A percentile compares a stretch with the other conserved stretches of the same genome.
These are phyloP conservation scores for Epichloe uncinata DNA, from an alignment of 2,329 filamentous ascomycete species.

Conservation along the genomic window DNA sequence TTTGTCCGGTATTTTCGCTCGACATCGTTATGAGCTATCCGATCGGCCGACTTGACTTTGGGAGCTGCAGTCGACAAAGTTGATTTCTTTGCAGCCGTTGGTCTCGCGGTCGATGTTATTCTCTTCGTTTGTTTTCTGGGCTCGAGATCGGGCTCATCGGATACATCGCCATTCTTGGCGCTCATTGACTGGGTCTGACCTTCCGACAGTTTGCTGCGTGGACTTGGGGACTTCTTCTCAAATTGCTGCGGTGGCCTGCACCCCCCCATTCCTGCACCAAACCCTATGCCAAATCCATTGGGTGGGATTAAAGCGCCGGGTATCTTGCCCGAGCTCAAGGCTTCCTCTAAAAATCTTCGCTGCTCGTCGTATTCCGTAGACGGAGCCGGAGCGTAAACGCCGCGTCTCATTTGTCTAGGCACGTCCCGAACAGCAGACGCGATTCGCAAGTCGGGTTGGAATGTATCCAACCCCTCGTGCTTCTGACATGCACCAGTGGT, in stretches of 20 bases:
- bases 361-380: constrained; percentile 28
- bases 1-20: constrained; percentile 49
- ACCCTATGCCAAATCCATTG: constrained; percentile 22
- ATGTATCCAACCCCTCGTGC: constrained; percentile 42
- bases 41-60: constrained; percentile 31
- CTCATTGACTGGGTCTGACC: not conserved
- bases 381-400: constrained; percentile 19
- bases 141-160: constrained; percentile 2
- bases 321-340: constrained; percentile 39
- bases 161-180: not conserved
- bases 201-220: not conserved
- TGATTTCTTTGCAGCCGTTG: constrained; percentile 1
- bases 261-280: constrained; percentile 24
- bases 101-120: not conserved
- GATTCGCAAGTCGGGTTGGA: constrained; percentile 35
- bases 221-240: not conserved
- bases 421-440: constrained; percentile 27
- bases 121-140: constrained; percentile 1
- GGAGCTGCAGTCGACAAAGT: constrained; percentile 14
- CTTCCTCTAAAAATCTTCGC: constrained; percentile 42
- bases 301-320: constrained; percentile 21
- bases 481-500: constrained; percentile 42
- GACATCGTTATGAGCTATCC: constrained; percentile 48
- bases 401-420: constrained; percentile 27
- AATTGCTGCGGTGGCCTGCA: constrained; percentile 14